Evolutionary conservation across 805 yeast genomes (phyloP), one percentile per base, ranked within the genome.

Genomic region (Candida lessepsii): DNA sequence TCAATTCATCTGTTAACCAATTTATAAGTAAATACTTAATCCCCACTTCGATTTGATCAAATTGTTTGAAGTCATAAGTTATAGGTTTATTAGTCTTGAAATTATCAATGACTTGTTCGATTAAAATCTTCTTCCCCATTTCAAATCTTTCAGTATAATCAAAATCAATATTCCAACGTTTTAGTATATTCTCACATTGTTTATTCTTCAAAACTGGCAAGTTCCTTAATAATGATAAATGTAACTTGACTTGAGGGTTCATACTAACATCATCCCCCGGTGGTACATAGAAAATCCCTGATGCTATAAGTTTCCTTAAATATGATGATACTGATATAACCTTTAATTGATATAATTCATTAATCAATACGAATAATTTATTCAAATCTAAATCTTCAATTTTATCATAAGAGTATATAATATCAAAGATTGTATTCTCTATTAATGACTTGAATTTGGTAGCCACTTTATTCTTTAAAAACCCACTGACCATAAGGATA

Each of bases 291-390:
- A 90, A 76, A 1, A 88, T 70, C 4, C 97, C 99, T 1, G 93
- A 81, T 8, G 96, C 87, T 32, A 91, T 89, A 26, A 90, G 65
- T 49, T 81, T 78, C 52, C 97, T 68, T 42, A 90, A 69, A 53
- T 91, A 91, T 1, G 84, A 73, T 1, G 84, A 78, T 11, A 81
- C 67, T 2, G 76, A 60, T 17, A 84, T 70, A 17, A 83, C 57
- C 33, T 73, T 73, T 39, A 70, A 49, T 29, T 70, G 73, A 35
- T 71, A 69, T 3, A 81, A 57, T 54, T 77, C 81, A 39, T 71
- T 68, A 13, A 83, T 66, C 23, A 81, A 58, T n/a, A 72, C 66
- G 46, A 71, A 65, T 21, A 76, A 58, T 31, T 46, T 50, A 23
- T 52, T 48, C 10, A 63, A 41, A n/a, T 54, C 48, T 2, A 60